phyloP scores from a whole-genome alignment of 1,284 basidiomycete species.

The Cystobasidium pallidum region DNA sequence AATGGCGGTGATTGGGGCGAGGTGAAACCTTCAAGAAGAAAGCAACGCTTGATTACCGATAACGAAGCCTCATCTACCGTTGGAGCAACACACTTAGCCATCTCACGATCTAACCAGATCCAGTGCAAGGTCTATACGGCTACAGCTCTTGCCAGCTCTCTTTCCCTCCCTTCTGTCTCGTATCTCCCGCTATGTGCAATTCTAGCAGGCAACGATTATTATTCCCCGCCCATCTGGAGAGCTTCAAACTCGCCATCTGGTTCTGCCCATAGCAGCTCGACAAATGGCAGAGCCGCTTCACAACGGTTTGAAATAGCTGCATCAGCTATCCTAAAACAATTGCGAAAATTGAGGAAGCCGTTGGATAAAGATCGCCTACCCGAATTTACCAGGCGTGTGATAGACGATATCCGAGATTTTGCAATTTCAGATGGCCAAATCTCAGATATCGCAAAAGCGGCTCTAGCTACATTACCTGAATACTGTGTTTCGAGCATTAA shows the following conservation, averaged over 20 bases:
- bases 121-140: constrained; percentile 23
- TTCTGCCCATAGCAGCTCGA: background rate
- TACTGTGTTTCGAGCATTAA: constrained; percentile 19
- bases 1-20: constrained; percentile 26
- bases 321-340: background rate
- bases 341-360: background rate
- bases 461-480: constrained; percentile 23
- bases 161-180: constrained; percentile 1
- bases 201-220: constrained; percentile 39
- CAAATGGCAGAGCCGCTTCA: background rate
- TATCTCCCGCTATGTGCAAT: constrained; percentile 28
- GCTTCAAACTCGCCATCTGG: constrained; percentile 9
- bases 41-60: background rate
- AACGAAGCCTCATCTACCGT: background rate
- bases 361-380: background rate
- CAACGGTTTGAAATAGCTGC: background rate
- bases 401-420: constrained; percentile 37
- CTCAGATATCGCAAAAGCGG: constrained; percentile 6
- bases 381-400: constrained; percentile 9
- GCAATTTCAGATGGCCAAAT: constrained; percentile 33
- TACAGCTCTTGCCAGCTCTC: constrained; percentile 4
- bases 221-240: constrained; percentile 32
- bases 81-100: background rate
- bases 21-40: constrained; percentile 10
- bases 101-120: constrained; percentile 1